phyloP scores from a whole-genome alignment of 176 grass and related monocot species.

The Ensete ventricosum region DNA sequence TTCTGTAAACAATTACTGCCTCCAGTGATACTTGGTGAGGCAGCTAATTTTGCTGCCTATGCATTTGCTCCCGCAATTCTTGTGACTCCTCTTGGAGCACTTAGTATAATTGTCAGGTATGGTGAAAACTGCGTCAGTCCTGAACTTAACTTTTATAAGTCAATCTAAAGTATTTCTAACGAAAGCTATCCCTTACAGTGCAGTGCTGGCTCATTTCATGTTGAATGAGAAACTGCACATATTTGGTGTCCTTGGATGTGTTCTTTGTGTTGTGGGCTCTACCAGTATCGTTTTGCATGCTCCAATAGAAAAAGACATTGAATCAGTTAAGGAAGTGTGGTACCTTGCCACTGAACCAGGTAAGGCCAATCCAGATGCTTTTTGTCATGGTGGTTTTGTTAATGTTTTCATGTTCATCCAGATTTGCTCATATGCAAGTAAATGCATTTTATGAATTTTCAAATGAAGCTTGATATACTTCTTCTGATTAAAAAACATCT shows the following conservation, averaged over 20 bases:
- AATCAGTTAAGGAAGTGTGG: constrained; percentile 18
- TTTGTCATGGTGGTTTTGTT: not conserved
- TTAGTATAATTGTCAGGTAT: constrained; percentile 16
- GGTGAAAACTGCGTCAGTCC: not conserved
- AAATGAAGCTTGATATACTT: no score
- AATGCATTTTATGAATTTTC: no score
- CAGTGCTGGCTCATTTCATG: constrained; percentile 15
- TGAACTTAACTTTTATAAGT: not conserved
- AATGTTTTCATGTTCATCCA: not conserved
- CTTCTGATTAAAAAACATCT: no score
- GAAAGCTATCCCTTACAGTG: constrained; percentile 2
- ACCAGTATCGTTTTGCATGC: constrained; percentile 14
- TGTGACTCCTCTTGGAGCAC: constrained; percentile 2
- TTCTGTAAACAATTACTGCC: not conserved
- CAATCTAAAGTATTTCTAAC: not conserved
- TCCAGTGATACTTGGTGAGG: constrained; percentile 14
- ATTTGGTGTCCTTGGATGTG: constrained; percentile 7
- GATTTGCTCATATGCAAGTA: no score
- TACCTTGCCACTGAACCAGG: constrained; percentile 14
- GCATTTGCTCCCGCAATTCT: constrained; percentile 13
- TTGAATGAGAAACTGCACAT: constrained; percentile 14
- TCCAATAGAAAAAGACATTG: constrained; percentile 14
- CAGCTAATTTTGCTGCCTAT: constrained; percentile 10
- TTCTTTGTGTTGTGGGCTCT: constrained; percentile 15
- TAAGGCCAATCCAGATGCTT: not conserved